Percentiles rank a stretch among this genome's conserved stretches.
Evolutionary conservation across 2,329 filamentous ascomycete species (phyloP).

Genomic region (Ceratocystis ficicola): DNA sequence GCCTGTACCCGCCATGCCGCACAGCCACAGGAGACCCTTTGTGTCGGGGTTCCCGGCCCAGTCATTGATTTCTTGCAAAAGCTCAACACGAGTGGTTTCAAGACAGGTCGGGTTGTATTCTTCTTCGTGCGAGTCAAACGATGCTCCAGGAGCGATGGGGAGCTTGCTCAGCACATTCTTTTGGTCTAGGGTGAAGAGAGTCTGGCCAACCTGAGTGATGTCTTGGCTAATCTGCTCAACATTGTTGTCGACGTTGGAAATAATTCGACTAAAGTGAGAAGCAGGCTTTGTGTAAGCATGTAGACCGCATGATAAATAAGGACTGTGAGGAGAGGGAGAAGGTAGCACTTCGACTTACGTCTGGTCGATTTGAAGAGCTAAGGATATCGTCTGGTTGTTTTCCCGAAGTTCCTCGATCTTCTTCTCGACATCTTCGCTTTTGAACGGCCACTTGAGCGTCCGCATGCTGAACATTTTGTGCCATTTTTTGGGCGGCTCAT

Average conservation of each 20-base stretch:
- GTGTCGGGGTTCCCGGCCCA: slow-evolving; percentile 26
- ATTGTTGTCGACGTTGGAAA: neutral
- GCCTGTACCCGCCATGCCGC: slow-evolving; percentile 32
- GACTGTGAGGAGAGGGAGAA: neutral
- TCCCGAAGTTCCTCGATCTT: neutral
- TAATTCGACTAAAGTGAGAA: neutral
- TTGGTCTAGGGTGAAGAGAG: neutral
- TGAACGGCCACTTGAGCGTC: neutral
- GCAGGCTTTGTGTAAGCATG: neutral
- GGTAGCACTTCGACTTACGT: neutral
- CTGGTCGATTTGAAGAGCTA: neutral
- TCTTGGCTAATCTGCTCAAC: neutral
- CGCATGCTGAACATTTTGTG: neutral
- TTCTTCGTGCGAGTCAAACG: slow-evolving; percentile 30
- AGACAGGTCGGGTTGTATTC: slow-evolving; percentile 29
- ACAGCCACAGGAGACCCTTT: slow-evolving; percentile 30
- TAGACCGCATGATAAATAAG: neutral
- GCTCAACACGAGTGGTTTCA: slow-evolving; percentile 27
- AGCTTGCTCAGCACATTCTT: neutral
- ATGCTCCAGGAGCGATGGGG: slow-evolving; percentile 24
- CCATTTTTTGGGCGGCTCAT: neutral
- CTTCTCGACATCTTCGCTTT: neutral
- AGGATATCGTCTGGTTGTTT: neutral
- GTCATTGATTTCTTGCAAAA: slow-evolving; percentile 27
- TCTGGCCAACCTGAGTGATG: neutral